phyloP scores from a whole-genome alignment of 2,329 filamentous ascomycete species.

The Blumeria graminis region DNA sequence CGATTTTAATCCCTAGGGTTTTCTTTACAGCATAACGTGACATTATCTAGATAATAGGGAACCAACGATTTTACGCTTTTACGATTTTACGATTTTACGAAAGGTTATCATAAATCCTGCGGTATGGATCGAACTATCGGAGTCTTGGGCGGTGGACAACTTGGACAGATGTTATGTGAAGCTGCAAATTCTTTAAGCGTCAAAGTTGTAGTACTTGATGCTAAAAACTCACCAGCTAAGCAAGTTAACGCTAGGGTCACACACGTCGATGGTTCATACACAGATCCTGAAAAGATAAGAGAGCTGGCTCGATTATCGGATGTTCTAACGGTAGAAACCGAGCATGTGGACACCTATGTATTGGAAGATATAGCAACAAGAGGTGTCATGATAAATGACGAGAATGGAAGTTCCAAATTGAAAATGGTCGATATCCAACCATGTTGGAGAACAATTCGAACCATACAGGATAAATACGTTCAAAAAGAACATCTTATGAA shows the following conservation, averaged over 20 bases:
- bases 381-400: constrained; percentile 29
- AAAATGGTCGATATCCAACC: constrained; percentile 45
- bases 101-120: too few relatives aligned
- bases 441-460: constrained; percentile 62
- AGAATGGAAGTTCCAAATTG: constrained; percentile 16
- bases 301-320: constrained; percentile 56
- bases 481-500: constrained; percentile 62
- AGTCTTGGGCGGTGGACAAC: constrained; percentile 40
- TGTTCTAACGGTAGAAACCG: constrained; percentile 79
- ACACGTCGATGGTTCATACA: constrained; percentile 74
- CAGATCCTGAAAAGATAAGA: constrained; percentile 53
- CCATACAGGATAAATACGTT: constrained; percentile 80
- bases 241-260: constrained; percentile 53
- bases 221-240: constrained; percentile 54
- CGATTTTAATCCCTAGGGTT: too few relatives aligned
- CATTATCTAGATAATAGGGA: too few relatives aligned
- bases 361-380: constrained; percentile 56
- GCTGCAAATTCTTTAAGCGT: constrained; percentile 56
- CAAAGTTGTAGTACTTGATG: constrained; percentile 60
- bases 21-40: too few relatives aligned
- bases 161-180: constrained; percentile 86
- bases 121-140: constrained; percentile 17
- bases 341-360: constrained; percentile 79
- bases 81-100: too few relatives aligned
- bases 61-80: too few relatives aligned